Base-by-base conservation (phyloP, 1,284 basidiomycete genomes). In the Ustilago hordei region DNA sequence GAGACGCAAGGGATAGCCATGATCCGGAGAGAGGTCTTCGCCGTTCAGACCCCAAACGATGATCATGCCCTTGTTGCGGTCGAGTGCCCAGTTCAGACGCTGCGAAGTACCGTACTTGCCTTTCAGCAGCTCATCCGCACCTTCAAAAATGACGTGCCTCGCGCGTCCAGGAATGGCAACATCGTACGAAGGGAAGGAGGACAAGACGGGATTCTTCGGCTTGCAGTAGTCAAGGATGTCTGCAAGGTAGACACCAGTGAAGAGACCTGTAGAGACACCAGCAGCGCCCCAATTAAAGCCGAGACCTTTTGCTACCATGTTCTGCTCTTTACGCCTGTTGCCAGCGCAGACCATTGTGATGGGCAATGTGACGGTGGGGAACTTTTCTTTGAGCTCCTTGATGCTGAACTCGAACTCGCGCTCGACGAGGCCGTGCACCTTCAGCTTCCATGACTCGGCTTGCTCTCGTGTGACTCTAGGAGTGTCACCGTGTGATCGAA, bases 321-420 rank as follows among this genome's bases (percentile, higher is more conserved):
- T 92, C 78, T 92, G 91, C 78, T 92, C 91, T 80, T 91, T 91
- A 12, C 91, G 87, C 4, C 91, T 86, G 84, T 92, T 92, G 1
- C 91, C 91, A 1, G 91, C 91, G 71, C 91, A 92, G 1, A 91
- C 90, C 17, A 92, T 82, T 0, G 91, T 92, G 45, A 92, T 88
- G 4, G 91, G 91, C 3, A 91, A 74, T 0, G 91, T 92, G 7
- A 91, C 89, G 1, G 89, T 87, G 7, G 87, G 84, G 74, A 91
- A 91, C 35, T 81, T 86, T 15, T 82, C 82, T 61, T 88, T 88
- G 19, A 91, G 87, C 15, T 84, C 82, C 34, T 81, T 63, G 60
- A 83, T 81, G 64, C 73, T 78, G 61, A 84, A 73, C n/a, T 69
- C 64, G 32, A 81, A 41, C 55, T 80, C 72, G 28, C 48, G 41